Evolutionary conservation across 1,284 basidiomycete species (phyloP).

Genomic region (Leccinum solheimii): DNA sequence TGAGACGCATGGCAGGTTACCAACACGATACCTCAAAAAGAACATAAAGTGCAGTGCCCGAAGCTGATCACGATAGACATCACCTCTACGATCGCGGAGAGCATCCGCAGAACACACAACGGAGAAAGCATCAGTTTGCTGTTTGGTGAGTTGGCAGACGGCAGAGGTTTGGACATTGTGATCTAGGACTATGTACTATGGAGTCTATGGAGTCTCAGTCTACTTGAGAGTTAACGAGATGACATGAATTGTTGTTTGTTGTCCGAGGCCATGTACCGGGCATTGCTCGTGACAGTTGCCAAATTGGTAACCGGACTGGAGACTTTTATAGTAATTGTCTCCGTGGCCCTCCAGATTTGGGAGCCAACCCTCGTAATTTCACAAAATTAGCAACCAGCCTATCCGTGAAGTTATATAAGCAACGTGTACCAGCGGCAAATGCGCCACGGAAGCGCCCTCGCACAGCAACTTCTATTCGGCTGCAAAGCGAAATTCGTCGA

Average conservation of each 20-base stretch:
- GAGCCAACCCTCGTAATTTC: no score
- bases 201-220: not conserved
- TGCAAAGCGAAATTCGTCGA: not conserved
- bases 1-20: slow-evolving; percentile 51
- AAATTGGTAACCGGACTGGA: no score
- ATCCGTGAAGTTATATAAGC: no score
- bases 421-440: no score
- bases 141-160: slow-evolving; percentile 76
- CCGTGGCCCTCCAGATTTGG: no score
- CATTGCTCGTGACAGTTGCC: no score
- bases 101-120: slow-evolving; percentile 95
- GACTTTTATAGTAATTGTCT: no score
- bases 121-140: slow-evolving; percentile 86
- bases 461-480: no score
- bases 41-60: slow-evolving; percentile 51
- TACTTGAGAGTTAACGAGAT: not conserved
- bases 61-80: slow-evolving; percentile 84
- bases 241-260: not conserved
- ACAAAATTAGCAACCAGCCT: no score
- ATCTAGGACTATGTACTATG: slow-evolving; percentile 11
- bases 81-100: slow-evolving; percentile 90
- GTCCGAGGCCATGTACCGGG: no score
- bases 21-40: slow-evolving; percentile 74
- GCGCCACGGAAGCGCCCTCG: no score
- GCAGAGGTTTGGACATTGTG: slow-evolving; percentile 43